phyloP scores from a whole-genome alignment of 441 rosid genomes.

The Bruguiera hainesii region DNA sequence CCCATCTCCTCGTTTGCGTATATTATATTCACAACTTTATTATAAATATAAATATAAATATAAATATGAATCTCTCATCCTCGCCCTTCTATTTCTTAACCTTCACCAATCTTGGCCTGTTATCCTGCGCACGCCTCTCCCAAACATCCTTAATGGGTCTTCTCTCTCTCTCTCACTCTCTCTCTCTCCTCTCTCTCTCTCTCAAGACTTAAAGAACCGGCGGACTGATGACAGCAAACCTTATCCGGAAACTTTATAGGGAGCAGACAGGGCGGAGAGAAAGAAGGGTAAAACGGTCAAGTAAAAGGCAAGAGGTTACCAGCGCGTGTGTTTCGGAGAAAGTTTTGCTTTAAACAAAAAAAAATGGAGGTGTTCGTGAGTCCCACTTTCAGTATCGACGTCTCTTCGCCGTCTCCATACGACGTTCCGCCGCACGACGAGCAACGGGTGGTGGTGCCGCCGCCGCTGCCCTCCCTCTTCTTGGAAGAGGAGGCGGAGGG shows the following conservation, averaged over 20 bases:
- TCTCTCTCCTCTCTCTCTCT: neutral
- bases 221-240: conserved; percentile 30
- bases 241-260: neutral
- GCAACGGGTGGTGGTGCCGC: conserved; percentile 12
- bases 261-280: conserved; percentile 6
- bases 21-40: too few species aligned
- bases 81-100: neutral
- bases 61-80: too few species aligned
- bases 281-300: conserved; percentile 15
- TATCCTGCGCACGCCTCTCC: neutral
- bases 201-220: neutral
- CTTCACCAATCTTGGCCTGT: neutral
- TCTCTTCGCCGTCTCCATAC: conserved; percentile 22
- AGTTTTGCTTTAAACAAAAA: too few species aligned
- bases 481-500: conserved; percentile 25
- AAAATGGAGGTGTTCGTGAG: conserved; percentile 58
- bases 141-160: neutral
- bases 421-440: conserved; percentile 24
- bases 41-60: too few species aligned
- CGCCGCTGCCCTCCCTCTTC: conserved; percentile 21
- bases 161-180: neutral
- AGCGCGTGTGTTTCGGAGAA: too few species aligned
- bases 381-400: conserved; percentile 42
- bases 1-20: too few species aligned
- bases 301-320: neutral